Percentiles rank a stretch among this genome's conserved stretches.
These are phyloP conservation scores for Fraxinus sp. DNA, from an alignment of 305 asterid species.

Conservation along the genomic window DNA sequence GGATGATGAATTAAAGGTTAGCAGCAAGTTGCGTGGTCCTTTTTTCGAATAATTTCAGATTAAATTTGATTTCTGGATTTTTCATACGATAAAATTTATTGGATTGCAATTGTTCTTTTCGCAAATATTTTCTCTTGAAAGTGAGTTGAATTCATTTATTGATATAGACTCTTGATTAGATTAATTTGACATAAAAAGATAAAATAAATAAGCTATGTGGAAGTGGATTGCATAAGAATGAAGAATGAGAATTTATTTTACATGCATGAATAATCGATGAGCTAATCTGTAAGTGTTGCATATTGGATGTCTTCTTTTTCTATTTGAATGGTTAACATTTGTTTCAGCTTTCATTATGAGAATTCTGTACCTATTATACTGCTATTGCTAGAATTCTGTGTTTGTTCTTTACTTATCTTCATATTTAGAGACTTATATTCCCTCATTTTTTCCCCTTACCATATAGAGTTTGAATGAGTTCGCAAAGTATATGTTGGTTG, in stretches of 20 bases:
- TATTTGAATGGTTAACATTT: background rate
- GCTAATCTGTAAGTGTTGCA: background rate
- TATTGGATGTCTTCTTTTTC: background rate
- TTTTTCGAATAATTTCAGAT: background rate
- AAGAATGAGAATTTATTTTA: background rate
- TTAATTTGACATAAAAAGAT: background rate
- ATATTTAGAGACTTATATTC: background rate
- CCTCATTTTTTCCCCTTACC: background rate
- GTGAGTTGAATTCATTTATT: background rate
- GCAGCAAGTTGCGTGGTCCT: slow-evolving; percentile 12
- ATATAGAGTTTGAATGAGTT: background rate
- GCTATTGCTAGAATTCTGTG: background rate
- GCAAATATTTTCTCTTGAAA: background rate
- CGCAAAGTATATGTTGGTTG: background rate
- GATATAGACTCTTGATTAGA: background rate
- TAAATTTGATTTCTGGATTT: background rate
- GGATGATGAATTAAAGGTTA: slow-evolving; percentile 51
- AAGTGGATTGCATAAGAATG: background rate
- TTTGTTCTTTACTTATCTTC: background rate
- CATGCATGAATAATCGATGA: background rate
- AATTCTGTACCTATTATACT: background rate
- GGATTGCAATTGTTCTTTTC: background rate
- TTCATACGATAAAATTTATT: background rate
- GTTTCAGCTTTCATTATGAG: background rate
- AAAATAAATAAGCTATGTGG: background rate